These are phyloP conservation scores for Phytopythium oedochilum DNA, from an alignment of 352 stramenopile genomes.

Conservation along the genomic window DNA sequence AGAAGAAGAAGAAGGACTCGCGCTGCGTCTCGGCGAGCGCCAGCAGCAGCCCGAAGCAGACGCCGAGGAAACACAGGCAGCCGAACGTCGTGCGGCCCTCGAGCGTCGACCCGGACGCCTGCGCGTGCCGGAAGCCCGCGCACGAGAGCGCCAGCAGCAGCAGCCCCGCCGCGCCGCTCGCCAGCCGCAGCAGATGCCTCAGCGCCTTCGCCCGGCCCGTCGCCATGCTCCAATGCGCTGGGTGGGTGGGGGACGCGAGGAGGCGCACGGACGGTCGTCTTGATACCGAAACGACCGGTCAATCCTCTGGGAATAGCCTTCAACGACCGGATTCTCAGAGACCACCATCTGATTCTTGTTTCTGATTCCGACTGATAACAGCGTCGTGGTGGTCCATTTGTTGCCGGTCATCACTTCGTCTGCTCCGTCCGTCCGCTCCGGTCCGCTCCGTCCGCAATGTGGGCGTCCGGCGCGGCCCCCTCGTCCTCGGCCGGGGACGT, in stretches of 20 bases:
- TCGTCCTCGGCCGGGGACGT: not conserved
- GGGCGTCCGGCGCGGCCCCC: too few species aligned
- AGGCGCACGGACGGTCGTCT: too few species aligned
- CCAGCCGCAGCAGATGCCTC: constrained; percentile 34
- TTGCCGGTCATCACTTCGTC: too few species aligned
- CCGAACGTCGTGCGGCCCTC: constrained; percentile 56
- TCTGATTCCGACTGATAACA: too few species aligned
- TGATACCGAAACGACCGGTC: too few species aligned
- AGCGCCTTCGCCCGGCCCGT: not conserved
- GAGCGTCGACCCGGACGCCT: constrained; percentile 20
- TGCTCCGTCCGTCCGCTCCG: too few species aligned
- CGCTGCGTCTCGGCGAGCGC: constrained; percentile 54
- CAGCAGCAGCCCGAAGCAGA: constrained; percentile 56
- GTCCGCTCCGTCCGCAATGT: not conserved
- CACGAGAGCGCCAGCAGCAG: constrained; percentile 42
- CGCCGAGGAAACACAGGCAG: constrained; percentile 70
- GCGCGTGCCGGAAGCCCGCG: constrained; percentile 44
- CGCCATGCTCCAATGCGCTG: not conserved
- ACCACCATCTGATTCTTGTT: too few species aligned
- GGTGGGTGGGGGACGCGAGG: too few species aligned
- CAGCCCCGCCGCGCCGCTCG: constrained; percentile 24
- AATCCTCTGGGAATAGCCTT: too few species aligned
- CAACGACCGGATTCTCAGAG: too few species aligned
- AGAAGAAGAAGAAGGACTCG: constrained; percentile 76
- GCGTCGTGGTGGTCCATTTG: too few species aligned